Conservation (phyloP, 805 yeast species). For the Candida glaebosa region DNA sequence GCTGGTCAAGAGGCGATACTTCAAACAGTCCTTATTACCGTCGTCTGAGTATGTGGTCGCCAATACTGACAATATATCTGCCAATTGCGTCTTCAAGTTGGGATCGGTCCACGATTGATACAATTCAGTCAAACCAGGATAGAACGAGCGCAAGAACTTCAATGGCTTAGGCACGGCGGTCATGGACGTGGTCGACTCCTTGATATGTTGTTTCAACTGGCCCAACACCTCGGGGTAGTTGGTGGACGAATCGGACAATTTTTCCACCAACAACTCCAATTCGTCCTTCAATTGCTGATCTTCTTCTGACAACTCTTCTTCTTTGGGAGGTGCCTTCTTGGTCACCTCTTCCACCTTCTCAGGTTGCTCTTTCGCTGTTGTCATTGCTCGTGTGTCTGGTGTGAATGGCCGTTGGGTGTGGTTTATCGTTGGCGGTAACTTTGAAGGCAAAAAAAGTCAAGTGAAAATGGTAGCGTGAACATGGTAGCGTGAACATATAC, state of each 20-base stretch:
- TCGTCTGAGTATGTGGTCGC: constrained; percentile 92
- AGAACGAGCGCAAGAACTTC: constrained; percentile 89
- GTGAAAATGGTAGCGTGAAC: background rate
- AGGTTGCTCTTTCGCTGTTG: constrained; percentile 31
- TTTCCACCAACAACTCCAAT: constrained; percentile 81
- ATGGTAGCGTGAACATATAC: too few species aligned
- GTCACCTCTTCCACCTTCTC: constrained; percentile 19
- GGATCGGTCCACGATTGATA: constrained; percentile 61
- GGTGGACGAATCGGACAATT: constrained; percentile 54
- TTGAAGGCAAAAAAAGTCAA: background rate
- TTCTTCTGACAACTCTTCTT: constrained; percentile 90
- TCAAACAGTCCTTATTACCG: constrained; percentile 70
- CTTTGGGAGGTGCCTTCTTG: constrained; percentile 30
- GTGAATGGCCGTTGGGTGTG: background rate
- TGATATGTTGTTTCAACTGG: constrained; percentile 70
- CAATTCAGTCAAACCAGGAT: constrained; percentile 59
- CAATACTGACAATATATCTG: constrained; percentile 87
- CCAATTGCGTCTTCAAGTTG: constrained; percentile 53
- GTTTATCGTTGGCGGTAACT: background rate
- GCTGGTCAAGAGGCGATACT: constrained; percentile 62
- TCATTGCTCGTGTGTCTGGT: constrained; percentile 22
- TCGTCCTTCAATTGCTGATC: constrained; percentile 85
- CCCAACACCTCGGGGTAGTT: constrained; percentile 61
- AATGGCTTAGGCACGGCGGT: constrained; percentile 99
- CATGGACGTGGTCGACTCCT: constrained; percentile 96